These are phyloP conservation scores for Mortierella sp. DNA, from an alignment of 371 early-diverging fungal genomes.

Conservation along the genomic window DNA sequence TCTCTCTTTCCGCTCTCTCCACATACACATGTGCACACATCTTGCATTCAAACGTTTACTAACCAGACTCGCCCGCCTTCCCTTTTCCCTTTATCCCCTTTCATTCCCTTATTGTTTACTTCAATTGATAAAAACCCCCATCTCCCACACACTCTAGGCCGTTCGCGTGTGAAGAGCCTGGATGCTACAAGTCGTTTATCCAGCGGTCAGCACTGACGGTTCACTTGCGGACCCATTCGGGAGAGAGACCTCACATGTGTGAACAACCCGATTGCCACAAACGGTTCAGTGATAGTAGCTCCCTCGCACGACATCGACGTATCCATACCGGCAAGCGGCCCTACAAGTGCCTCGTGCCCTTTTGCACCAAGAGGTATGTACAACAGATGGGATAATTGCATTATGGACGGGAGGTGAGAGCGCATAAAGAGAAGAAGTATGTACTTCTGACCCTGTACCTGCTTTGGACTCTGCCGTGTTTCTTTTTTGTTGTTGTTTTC, in stretches of 20 bases:
- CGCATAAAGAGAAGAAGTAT: neutral
- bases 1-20: neutral
- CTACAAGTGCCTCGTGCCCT: constrained; percentile 72
- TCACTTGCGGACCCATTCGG: constrained; percentile 85
- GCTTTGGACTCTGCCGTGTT: neutral
- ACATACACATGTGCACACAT: constrained; percentile 1
- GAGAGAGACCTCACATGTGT: constrained; percentile 84
- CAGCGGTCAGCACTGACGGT: constrained; percentile 85
- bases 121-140: neutral
- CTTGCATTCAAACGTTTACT: neutral
- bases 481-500: neutral
- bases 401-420: neutral
- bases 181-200: constrained; percentile 83
- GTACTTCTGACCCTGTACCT: neutral
- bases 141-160: constrained; percentile 58
- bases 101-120: neutral
- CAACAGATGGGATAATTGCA: too few species aligned
- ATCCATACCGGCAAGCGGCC: constrained; percentile 84
- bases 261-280: constrained; percentile 69
- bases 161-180: constrained; percentile 73
- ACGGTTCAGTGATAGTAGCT: constrained; percentile 74
- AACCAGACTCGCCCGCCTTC: neutral
- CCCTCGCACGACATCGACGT: constrained; percentile 67
- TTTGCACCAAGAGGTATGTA: constrained; percentile 66
- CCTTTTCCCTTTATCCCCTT: neutral